These are phyloP conservation scores for Ochromonadaceae sp. DNA, from an alignment of 352 stramenopile species.

Conservation along the genomic window DNA sequence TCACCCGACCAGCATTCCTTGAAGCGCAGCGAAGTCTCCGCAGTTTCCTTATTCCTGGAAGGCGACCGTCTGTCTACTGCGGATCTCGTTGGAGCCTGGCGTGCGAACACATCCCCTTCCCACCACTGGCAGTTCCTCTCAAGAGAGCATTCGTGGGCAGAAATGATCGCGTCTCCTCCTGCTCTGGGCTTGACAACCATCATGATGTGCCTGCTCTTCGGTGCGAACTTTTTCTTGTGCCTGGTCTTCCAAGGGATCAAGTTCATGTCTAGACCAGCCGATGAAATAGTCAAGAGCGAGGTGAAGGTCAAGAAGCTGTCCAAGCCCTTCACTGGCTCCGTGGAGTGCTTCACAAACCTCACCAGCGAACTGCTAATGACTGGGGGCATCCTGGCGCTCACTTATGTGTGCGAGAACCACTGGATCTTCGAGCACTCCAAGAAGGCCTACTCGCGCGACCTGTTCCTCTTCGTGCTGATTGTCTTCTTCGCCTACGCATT, in stretches of 20 bases:
- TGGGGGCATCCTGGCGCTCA: constrained; percentile 48
- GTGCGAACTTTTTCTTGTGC: constrained; percentile 6
- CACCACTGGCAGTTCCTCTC: too few species aligned
- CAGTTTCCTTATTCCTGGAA: too few species aligned
- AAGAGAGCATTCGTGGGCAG: too few species aligned
- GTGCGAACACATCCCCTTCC: too few species aligned
- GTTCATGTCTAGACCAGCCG: not conserved
- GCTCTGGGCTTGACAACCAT: not conserved
- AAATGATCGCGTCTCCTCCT: too few species aligned
- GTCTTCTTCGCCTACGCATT: constrained; percentile 34
- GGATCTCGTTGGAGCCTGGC: too few species aligned
- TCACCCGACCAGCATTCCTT: too few species aligned
- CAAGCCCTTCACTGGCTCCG: constrained; percentile 27
- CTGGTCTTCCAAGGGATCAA: constrained; percentile 7
- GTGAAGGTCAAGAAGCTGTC: constrained; percentile 30
- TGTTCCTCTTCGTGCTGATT: constrained; percentile 54
- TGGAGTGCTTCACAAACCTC: constrained; percentile 47
- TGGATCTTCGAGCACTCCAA: constrained; percentile 46
- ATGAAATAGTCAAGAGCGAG: not conserved
- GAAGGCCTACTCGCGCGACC: constrained; percentile 55
- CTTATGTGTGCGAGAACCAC: constrained; percentile 56
- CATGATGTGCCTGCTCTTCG: constrained; percentile 3
- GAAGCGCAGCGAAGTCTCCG: too few species aligned
- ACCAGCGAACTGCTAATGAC: constrained; percentile 41
- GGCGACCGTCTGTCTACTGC: too few species aligned